Base-by-base conservation (phyloP, 2,329 filamentous ascomycete genomes). In the Uncinocarpus reesii region DNA sequence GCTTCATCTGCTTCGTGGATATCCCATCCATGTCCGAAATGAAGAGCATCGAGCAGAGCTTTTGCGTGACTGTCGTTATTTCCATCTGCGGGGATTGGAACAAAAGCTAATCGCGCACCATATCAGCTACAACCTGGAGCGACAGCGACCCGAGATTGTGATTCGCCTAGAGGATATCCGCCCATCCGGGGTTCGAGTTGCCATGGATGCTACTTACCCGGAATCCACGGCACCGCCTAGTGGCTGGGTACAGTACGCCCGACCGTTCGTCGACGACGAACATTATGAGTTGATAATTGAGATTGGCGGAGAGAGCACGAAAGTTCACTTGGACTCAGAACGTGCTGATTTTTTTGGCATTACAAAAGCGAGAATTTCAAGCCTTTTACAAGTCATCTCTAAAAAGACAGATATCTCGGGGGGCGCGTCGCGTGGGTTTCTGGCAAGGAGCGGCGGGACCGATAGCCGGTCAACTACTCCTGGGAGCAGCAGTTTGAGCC, bases 31-130 rank as follows among this genome's bases (percentile, higher is more conserved):
- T 18, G 86, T 95, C 51, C 76, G 80, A 46, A 76, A 81, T 62
- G 84, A 89, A 54, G 73, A 76, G 2, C 90, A 96, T 60, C 81
- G 90, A 15, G 74, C 78, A 18, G 79, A 84, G 50, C 74, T 96
- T 2, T 71, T 96, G 1, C 77, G 85, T 34, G 90, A 96, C 64
- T 92, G 86, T 53, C 81, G 86, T 45, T 96, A 95, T 65, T 95
- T 90, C 65, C 87, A 95, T 63, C 81, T 96, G 57, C 90, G 89
- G 61, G 88, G 87, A 0, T 70, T 95, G 0, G 90, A 96, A 67
- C 90, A 96, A 66, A 81, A 80, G 54, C 72, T 96, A 8, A 83
- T 95, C 36, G 79, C 84, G 0, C 84, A 89, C 63, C 65, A 78
- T 23, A 83, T 90, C 52, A 79, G 75, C 44, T 88, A 80, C 65